These are phyloP conservation scores for Alternaria ethzedia DNA, from an alignment of 2,329 filamentous ascomycete genomes.

Conservation along the genomic window DNA sequence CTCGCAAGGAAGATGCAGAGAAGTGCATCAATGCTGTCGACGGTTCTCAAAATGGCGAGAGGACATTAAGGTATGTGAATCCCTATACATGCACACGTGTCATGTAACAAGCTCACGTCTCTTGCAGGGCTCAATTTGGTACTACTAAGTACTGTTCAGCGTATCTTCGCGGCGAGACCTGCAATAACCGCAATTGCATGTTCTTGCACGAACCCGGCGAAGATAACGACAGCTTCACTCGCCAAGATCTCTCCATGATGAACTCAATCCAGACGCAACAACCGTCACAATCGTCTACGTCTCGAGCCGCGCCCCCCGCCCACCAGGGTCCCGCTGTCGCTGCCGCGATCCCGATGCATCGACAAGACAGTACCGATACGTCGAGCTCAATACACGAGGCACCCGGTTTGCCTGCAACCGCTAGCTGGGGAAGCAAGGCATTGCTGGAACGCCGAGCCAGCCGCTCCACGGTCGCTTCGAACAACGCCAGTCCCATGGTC, in stretches of 20 bases:
- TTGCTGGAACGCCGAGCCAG: conserved; percentile 75
- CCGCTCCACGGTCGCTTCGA: conserved; percentile 79
- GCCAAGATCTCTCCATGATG: conserved; percentile 92
- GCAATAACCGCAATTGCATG: conserved; percentile 96
- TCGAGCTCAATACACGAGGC: conserved; percentile 68
- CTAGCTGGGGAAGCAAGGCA: conserved; percentile 84
- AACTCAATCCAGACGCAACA: conserved; percentile 85
- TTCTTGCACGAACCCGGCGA: conserved; percentile 98
- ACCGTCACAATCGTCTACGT: conserved; percentile 64
- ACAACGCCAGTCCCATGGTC: conserved; percentile 79
- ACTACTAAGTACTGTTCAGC: conserved; percentile 99
- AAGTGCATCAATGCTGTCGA: conserved; percentile 92
- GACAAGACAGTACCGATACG: conserved; percentile 79
- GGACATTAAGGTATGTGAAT: conserved; percentile 71
- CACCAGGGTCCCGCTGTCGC: conserved; percentile 59
- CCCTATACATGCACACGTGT: neutral
- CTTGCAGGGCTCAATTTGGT: conserved; percentile 70
- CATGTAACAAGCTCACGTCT: conserved; percentile 23
- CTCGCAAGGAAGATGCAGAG: conserved; percentile 86
- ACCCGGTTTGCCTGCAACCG: conserved; percentile 89
- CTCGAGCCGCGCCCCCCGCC: conserved; percentile 59
- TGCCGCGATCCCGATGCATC: conserved; percentile 68
- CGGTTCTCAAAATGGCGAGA: conserved; percentile 87
- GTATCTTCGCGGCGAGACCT: conserved; percentile 91
- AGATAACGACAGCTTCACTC: conserved; percentile 93